A percentile compares a stretch with the other conserved stretches of the same genome.
These are phyloP conservation scores for Secale cereale DNA, from an alignment of 176 grass and related monocot species.

Conservation along the genomic window DNA sequence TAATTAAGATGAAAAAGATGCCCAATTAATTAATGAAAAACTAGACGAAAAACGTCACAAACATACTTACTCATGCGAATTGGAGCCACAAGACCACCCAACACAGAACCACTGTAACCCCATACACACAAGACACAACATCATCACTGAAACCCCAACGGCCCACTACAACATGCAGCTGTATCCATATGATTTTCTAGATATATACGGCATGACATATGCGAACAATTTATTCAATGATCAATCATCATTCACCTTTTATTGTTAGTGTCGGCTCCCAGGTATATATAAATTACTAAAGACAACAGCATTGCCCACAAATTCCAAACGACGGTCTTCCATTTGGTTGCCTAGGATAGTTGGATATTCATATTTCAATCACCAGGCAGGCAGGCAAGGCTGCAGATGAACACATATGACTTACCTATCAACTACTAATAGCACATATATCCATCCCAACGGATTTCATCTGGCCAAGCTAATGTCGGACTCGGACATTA, in stretches of 20 bases:
- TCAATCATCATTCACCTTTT: conserved; percentile 1
- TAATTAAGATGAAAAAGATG: too few relatives aligned
- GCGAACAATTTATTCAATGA: background rate
- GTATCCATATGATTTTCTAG: background rate
- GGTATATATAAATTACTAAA: background rate
- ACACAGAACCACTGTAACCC: too few relatives aligned
- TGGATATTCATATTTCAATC: background rate
- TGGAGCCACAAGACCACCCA: too few relatives aligned
- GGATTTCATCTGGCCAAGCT: background rate
- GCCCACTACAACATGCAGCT: too few relatives aligned
- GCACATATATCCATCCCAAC: background rate
- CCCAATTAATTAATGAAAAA: too few relatives aligned
- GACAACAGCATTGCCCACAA: background rate
- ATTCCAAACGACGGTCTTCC: background rate
- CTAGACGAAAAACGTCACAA: too few relatives aligned
- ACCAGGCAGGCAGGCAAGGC: background rate
- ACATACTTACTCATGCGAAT: too few relatives aligned
- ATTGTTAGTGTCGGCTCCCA: background rate
- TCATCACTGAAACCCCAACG: too few relatives aligned
- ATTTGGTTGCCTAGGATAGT: background rate
- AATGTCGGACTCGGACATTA: conserved; percentile 16
- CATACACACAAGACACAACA: too few relatives aligned
- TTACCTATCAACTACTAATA: background rate
- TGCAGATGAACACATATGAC: background rate
- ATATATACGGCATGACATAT: background rate